These are phyloP conservation scores for Bauhinia variegata DNA, from an alignment of 306 rosid species.

Conservation along the genomic window DNA sequence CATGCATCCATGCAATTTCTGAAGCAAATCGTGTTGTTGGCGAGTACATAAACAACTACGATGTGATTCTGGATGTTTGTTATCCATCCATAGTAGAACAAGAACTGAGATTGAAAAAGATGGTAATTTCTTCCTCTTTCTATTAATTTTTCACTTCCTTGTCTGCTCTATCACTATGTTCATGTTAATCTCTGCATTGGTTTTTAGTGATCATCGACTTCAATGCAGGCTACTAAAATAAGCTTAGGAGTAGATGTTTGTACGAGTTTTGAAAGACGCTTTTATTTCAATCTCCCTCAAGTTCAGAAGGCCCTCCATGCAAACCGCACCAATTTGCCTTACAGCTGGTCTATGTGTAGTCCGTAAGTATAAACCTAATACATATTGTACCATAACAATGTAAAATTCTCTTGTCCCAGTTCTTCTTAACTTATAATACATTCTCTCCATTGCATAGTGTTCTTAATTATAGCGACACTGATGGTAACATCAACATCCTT, in stretches of 20 bases:
- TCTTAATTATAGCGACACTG: slow-evolving; percentile 63
- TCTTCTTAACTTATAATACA: neutral
- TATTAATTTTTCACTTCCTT: neutral
- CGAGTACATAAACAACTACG: slow-evolving; percentile 62
- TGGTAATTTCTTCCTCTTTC: slow-evolving; percentile 47
- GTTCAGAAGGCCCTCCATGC: slow-evolving; percentile 97
- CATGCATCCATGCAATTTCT: slow-evolving; percentile 57
- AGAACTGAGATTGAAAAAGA: slow-evolving; percentile 68
- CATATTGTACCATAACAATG: neutral
- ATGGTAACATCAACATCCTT: slow-evolving; percentile 68
- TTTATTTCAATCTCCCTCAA: slow-evolving; percentile 78
- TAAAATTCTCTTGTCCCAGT: neutral
- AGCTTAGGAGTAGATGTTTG: slow-evolving; percentile 87
- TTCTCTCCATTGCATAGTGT: slow-evolving; percentile 46
- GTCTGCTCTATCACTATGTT: slow-evolving; percentile 1
- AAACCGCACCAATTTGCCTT: slow-evolving; percentile 78
- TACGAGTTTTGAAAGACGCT: slow-evolving; percentile 57
- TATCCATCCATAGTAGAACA: slow-evolving; percentile 85
- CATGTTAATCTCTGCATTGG: neutral
- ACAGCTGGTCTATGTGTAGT: slow-evolving; percentile 81
- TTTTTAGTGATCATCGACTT: neutral
- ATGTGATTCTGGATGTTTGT: slow-evolving; percentile 85
- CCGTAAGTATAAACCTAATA: slow-evolving; percentile 56
- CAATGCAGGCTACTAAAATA: slow-evolving; percentile 75
- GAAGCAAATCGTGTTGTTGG: slow-evolving; percentile 63